These are phyloP conservation scores for Podospora sp. DNA, from an alignment of 495 filamentous ascomycete species.

Conservation along the genomic window DNA sequence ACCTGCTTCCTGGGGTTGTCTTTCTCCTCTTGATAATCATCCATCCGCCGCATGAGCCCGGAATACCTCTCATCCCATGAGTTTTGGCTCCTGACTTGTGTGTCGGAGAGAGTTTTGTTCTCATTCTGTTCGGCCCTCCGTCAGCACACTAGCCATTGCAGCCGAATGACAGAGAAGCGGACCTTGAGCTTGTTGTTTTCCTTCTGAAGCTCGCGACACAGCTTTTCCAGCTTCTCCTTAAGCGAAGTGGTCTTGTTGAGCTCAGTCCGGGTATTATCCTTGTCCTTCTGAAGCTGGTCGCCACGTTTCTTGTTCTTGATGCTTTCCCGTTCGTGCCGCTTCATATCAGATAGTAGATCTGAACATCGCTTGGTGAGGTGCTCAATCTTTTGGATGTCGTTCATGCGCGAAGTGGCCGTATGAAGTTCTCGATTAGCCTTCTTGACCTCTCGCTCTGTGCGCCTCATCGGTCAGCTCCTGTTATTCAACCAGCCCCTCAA, in stretches of 20 bases:
- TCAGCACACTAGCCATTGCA: conserved; percentile 36
- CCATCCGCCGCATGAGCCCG: conserved; percentile 72
- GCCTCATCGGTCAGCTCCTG: conserved; percentile 25
- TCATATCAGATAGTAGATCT: conserved; percentile 91
- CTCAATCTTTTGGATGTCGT: conserved; percentile 73
- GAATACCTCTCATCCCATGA: conserved; percentile 84
- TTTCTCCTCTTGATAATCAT: conserved; percentile 76
- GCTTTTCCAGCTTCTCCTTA: conserved; percentile 93
- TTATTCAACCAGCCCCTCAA: not conserved
- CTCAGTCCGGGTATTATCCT: conserved; percentile 83
- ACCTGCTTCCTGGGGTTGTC: conserved; percentile 74
- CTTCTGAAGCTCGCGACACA: conserved; percentile 87
- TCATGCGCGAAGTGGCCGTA: conserved; percentile 77
- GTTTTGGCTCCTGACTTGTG: conserved; percentile 75
- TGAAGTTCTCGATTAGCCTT: conserved; percentile 90
- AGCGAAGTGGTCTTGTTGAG: conserved; percentile 82
- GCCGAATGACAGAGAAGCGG: conserved; percentile 18
- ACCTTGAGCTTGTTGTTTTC: conserved; percentile 99
- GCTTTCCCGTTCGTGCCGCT: conserved; percentile 88
- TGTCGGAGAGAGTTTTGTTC: conserved; percentile 81
- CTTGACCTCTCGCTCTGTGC: conserved; percentile 69
- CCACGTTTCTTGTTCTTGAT: conserved; percentile 93
- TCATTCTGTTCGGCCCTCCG: conserved; percentile 67
- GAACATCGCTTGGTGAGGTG: conserved; percentile 86
- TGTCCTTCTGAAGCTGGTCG: conserved; percentile 94